Evolutionary conservation across 352 stramenopile species (phyloP).

Genomic region (Thalassiosira ordinaria): DNA sequence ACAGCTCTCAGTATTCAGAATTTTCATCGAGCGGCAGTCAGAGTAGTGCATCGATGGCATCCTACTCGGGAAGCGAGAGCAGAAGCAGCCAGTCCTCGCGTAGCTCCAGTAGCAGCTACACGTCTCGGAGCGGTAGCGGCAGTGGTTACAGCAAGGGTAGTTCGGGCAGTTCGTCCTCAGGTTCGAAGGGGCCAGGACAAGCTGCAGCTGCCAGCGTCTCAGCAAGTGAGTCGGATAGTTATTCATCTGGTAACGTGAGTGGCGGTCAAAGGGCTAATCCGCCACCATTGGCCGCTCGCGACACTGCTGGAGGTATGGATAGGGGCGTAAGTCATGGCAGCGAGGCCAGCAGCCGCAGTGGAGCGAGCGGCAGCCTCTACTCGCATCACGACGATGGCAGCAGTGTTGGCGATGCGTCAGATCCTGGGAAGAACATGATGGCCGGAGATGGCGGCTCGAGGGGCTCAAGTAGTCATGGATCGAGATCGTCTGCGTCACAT

Average conservation of each 20-base stretch:
- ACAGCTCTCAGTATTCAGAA: not conserved
- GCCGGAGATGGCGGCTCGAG: no score
- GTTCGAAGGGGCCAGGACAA: not conserved
- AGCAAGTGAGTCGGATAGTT: no score
- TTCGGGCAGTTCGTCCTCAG: not conserved
- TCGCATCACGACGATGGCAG: not conserved
- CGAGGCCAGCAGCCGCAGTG: no score
- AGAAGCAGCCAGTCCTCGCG: not conserved
- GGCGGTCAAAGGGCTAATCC: no score
- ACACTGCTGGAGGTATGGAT: no score
- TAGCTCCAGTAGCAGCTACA: not conserved
- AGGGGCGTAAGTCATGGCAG: no score
- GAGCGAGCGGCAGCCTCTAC: no score
- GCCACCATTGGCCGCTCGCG: no score
- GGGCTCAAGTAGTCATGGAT: no score
- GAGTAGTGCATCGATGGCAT: constrained; percentile 1
- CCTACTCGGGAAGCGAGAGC: constrained; percentile 8
- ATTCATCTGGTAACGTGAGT: no score
- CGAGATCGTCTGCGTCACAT: no score
- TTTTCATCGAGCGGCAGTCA: constrained; percentile 1
- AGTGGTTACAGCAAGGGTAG: not conserved
- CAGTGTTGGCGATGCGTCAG: not conserved
- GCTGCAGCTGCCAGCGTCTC: no score
- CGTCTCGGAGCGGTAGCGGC: not conserved
- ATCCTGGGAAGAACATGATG: not conserved